Base-by-base conservation (phyloP, 192 early-diverging fungal genomes). In the Lunasporangiospora selenospora region DNA sequence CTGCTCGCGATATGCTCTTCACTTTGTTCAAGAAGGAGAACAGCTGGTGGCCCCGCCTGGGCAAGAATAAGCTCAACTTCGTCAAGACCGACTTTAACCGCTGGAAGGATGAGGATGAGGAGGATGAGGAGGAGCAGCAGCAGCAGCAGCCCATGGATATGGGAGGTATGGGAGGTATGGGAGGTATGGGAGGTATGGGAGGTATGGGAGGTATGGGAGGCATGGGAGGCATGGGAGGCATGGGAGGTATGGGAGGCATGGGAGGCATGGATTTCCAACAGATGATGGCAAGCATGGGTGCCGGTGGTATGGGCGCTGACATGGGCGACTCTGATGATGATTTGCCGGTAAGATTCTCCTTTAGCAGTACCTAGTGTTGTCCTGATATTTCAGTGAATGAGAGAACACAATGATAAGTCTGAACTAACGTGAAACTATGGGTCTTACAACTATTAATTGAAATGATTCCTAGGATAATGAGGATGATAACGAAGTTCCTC, bases 101-200 rank as follows among this genome's bases (percentile, higher is more conserved):
- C 64, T 98, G 93, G 93, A 90, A 84, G 79, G 95, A 96, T 73
- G 93, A 94, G 66, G 93, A 96, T 73, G 95, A 98, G n/a, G 90
- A 93, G 24, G 95, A 93, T 29, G 88, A 82, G 45, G 80, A 66
- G 6, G 81, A 76, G 3, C 48, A 56, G 7, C 79, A 75, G 23
- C 43, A 32, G 26, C 76, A 37, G 16, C 66, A 73, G 16, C 51
- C 62, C 19, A 51, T 73, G 49, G 64, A 53, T 58, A 70, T 83
- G 47, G 80, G 67, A 21, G 89, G 84, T 15, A 85, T 90, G 80
- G 90, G 89, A 69, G 86, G 88, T 71, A 86, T 84, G 50, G 85
- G 85, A 40, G 60, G 85, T 49, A 83, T 87, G 83, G 79, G 80
- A 32, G 77, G 81, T 23, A 81, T 87, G 81, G 77, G 64, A 31